Percentiles rank a stretch among this genome's conserved stretches.
Evolutionary conservation across 2,329 filamentous ascomycete genomes (phyloP).

Genomic region (Fusarium sambucinum): DNA sequence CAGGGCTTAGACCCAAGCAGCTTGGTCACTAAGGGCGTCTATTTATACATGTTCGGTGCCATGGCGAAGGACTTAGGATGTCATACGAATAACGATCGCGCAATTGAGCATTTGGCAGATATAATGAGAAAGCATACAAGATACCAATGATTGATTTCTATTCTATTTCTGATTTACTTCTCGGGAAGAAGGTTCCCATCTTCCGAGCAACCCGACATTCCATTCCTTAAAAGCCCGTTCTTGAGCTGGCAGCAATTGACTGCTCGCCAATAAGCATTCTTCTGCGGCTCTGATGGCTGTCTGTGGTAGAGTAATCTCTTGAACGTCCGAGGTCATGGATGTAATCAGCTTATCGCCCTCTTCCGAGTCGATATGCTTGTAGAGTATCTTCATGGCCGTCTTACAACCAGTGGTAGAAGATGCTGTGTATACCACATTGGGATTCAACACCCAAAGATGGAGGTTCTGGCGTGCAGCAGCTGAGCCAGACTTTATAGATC

Average conservation of each 20-base stretch:
- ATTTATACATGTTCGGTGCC: background rate
- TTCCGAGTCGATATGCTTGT: slow-evolving; percentile 56
- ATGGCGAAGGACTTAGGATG: background rate
- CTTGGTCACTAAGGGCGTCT: background rate
- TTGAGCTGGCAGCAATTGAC: slow-evolving; percentile 63
- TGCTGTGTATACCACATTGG: slow-evolving; percentile 65
- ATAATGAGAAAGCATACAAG: background rate
- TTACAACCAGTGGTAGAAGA: slow-evolving; percentile 49
- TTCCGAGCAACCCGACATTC: slow-evolving; percentile 72
- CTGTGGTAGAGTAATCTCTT: slow-evolving; percentile 68
- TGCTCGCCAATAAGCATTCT: slow-evolving; percentile 61
- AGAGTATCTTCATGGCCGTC: slow-evolving; percentile 67
- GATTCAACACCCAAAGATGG: slow-evolving; percentile 68
- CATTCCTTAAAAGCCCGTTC: slow-evolving; percentile 73
- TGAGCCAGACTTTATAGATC: slow-evolving; percentile 15
- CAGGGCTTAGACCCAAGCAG: slow-evolving; percentile 39
- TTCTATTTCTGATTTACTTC: background rate
- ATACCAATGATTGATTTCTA: background rate
- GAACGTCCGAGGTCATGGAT: slow-evolving; percentile 66
- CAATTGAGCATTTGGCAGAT: background rate
- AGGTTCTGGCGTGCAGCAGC: slow-evolving; percentile 49
- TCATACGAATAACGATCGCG: background rate
- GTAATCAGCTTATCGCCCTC: slow-evolving; percentile 64
- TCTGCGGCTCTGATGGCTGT: slow-evolving; percentile 62
- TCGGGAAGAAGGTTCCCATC: slow-evolving; percentile 47